phyloP scores from a whole-genome alignment of 1,139 yeast species.

The Geotrichum australiense region DNA sequence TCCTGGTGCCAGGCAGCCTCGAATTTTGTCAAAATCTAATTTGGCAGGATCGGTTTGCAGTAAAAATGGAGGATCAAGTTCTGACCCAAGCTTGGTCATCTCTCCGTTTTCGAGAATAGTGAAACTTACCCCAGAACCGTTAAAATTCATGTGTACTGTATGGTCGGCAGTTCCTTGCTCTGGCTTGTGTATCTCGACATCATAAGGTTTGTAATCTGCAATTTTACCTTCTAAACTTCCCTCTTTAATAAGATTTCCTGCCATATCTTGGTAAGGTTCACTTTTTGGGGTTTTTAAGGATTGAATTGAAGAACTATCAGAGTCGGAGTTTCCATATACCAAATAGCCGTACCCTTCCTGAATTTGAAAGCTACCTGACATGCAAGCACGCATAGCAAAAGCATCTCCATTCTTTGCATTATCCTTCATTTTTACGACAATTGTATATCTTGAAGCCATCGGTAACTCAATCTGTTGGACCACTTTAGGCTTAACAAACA shows the following conservation, averaged over 20 bases:
- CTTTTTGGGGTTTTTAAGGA: conserved; percentile 4
- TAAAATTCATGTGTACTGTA: conserved; percentile 26
- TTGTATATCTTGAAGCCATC: conserved; percentile 34
- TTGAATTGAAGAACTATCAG: conserved; percentile 6
- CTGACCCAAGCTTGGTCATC: conserved; percentile 4
- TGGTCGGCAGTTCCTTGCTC: conserved; percentile 25
- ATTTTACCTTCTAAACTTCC: not conserved
- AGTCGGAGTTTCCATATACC: conserved; percentile 25
- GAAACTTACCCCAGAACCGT: conserved; percentile 31
- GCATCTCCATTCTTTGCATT: conserved; percentile 11
- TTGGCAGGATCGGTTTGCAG: conserved; percentile 12
- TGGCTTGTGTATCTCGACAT: not conserved
- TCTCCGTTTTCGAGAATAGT: conserved; percentile 27
- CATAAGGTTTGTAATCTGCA: conserved; percentile 14
- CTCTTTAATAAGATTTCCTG: conserved; percentile 4
- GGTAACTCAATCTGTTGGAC: conserved; percentile 19
- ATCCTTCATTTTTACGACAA: conserved; percentile 31
- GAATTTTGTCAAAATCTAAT: conserved; percentile 11
- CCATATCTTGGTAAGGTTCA: conserved; percentile 8
- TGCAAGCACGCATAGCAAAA: conserved; percentile 32
- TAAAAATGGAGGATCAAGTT: conserved; percentile 11
- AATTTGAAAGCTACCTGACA: conserved; percentile 33
- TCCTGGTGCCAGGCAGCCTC: conserved; percentile 22
- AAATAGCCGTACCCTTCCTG: conserved; percentile 33
- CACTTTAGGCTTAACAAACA: conserved; percentile 32